A percentile compares a stretch with the other conserved stretches of the same genome.
Conservation (phyloP, 805 yeast species). For the Vanderwaltozyma tropicalis region DNA sequence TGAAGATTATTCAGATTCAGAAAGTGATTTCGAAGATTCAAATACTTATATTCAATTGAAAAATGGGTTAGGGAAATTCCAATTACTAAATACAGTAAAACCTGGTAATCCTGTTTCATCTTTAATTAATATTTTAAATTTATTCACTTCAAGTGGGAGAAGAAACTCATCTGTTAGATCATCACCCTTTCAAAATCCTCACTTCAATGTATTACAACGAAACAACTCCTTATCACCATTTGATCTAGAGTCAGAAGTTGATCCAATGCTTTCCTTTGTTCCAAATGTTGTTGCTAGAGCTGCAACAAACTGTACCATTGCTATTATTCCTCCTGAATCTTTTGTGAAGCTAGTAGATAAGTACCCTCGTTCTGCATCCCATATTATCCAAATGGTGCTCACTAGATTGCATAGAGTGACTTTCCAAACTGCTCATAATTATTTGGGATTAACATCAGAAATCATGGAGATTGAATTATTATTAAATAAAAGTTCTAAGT, state of each 20-base stretch:
- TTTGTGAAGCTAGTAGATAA: slow-evolving; percentile 60
- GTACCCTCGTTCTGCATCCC: slow-evolving; percentile 85
- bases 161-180: not conserved
- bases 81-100: slow-evolving; percentile 67
- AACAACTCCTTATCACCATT: not conserved
- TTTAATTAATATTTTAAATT: slow-evolving; percentile 62
- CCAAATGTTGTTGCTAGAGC: slow-evolving; percentile 64
- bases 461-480: slow-evolving; percentile 65
- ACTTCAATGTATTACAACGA: not conserved
- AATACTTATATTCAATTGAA: slow-evolving; percentile 15
- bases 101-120: slow-evolving; percentile 83
- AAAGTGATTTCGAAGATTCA: slow-evolving; percentile 32
- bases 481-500: slow-evolving; percentile 41
- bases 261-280: slow-evolving; percentile 3
- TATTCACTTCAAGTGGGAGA: slow-evolving; percentile 38
- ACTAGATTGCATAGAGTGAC: slow-evolving; percentile 84
- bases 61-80: slow-evolving; percentile 39
- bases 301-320: slow-evolving; percentile 65
- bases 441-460: slow-evolving; percentile 75
- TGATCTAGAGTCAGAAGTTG: not conserved
- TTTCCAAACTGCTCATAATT: slow-evolving; percentile 78
- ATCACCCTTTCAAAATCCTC: not conserved
- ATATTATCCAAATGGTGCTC: slow-evolving; percentile 85
- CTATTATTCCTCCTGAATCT: slow-evolving; percentile 81
- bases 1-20: slow-evolving; percentile 11